These are phyloP conservation scores for Niebla homalea DNA, from an alignment of 495 filamentous ascomycete species.

Conservation along the genomic window DNA sequence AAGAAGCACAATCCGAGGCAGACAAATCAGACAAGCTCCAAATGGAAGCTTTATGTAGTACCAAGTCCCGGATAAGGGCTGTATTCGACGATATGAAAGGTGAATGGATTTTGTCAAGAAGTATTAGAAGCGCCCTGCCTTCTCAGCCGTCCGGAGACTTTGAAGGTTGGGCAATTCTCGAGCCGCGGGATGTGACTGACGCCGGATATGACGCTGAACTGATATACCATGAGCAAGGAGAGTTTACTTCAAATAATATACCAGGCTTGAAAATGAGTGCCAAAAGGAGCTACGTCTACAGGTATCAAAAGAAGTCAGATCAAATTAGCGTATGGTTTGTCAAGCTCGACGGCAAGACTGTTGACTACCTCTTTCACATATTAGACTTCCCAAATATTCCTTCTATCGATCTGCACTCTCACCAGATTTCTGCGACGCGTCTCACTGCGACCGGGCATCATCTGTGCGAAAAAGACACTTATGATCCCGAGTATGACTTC, in stretches of 20 bases:
- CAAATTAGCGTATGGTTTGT: constrained; percentile 21
- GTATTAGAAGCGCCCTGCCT: constrained; percentile 2
- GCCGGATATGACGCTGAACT: constrained; percentile 9
- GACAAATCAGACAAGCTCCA: neutral
- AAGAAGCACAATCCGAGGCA: neutral
- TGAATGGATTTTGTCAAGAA: constrained; percentile 11
- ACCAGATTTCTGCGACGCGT: neutral
- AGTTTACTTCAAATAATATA: constrained; percentile 10
- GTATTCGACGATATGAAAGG: constrained; percentile 13
- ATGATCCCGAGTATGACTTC: constrained; percentile 15
- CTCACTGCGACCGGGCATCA: constrained; percentile 14
- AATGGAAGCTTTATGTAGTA: neutral
- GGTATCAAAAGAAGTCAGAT: constrained; percentile 6
- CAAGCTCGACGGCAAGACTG: constrained; percentile 10
- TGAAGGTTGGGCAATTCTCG: constrained; percentile 14
- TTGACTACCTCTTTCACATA: constrained; percentile 20
- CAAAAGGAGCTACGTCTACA: constrained; percentile 18
- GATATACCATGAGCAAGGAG: constrained; percentile 17
- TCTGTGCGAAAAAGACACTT: constrained; percentile 19
- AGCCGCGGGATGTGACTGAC: constrained; percentile 6
- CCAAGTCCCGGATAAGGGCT: neutral
- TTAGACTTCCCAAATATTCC: constrained; percentile 6
- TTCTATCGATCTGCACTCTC: neutral
- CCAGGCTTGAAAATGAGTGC: constrained; percentile 12
- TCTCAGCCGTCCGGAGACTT: constrained; percentile 13